Base-by-base conservation (phyloP, 2,329 filamentous ascomycete species). In the Paraconiothyrium brasiliense region DNA sequence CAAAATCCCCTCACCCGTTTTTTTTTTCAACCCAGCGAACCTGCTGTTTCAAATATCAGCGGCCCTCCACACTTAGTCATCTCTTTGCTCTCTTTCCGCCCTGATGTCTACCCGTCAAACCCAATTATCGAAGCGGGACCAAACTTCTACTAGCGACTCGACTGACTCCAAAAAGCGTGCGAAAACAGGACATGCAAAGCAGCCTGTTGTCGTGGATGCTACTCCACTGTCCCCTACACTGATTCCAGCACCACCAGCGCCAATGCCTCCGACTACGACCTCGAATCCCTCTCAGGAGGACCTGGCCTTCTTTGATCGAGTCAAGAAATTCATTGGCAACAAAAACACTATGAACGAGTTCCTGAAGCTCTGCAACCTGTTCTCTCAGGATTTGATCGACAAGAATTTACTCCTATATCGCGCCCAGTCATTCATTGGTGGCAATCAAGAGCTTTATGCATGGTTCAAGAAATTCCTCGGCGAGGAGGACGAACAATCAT, bases 241-340 rank as follows among this genome's bases (percentile, higher is more conserved):
- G 50, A 93, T 94, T 1, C 95, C 95, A 1, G 88, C 92, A 52
- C 87, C 97, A 68, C 95, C 95, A 1, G 92, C 94, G 74, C 94
- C 95, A 2, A 86, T 98, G 35, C 89, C 91, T 14, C 93, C 94
- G 0, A 89, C 89, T 0, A 87, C 89, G 0, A 88, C 89, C 1
- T 84, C 89, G 9, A 89, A 89, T n/a, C 91, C 93, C 1, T 91
- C 87, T 27, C 86, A 89, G 57, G 94, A 98, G 60, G 94, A 98
- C 74, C 85, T 98, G 56, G 89, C 89, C 1, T 98, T 98, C 80
- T 99, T 99, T 71, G 95, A 99, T 64, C 90, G 93, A 8, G 93
- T 95, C 20, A 98, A 97, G 85, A 99, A 99, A 80, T 94, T 91
- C 72, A 92, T 99, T 60, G 90, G 91, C 63, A 98, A 98, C 78